Evolutionary conservation across 768 basidiomycete species (phyloP), one percentile per base, ranked within the genome.

Genomic region (Candolleomyces eurysporus): DNA sequence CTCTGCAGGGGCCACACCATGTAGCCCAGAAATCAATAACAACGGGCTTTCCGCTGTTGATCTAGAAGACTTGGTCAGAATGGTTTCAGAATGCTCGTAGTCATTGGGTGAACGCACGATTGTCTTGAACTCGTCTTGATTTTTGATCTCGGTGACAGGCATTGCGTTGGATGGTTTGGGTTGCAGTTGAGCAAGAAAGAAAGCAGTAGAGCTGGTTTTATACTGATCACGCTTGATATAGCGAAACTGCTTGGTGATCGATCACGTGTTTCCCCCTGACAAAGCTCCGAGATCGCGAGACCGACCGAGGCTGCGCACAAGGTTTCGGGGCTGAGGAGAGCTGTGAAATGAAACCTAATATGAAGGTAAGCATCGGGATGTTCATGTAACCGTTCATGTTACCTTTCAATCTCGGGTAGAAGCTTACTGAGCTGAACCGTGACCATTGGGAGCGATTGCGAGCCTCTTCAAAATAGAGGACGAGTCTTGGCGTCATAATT

Each of bases 1-100:
- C 64, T 59, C 74, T 79, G 83, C 89, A 90, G 14, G 89, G 88
- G 16, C 87, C 87, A 72, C 86, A 90, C 89, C 90, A 90, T 2
- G 83, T 81, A 45, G 90, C 90, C 86, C 86, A 89, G 75, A 91
- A 90, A 73, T 91, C 88, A 67, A 91, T 78, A 17, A 88, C 69
- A 64, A 79, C 73, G 63, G 76, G 72, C 66, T 79, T 79, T 61
- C 75, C 78, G 59, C 77, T 71, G 66, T 75, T 76, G 67, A 87
- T 84, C 81, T 80, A 62, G 19, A 19, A 58, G 13, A 11, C 8
- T 22, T 8, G 9, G 16, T 43, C 4, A 11, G 36, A 36, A 36
- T 11, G n/a, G 36, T 36, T 36, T 36, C 6, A 8, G 36, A 36
- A 2, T 7, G 6, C 3, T 36, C 19, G 16, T 10, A 13, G 45